Conservation (phyloP, 2,329 filamentous ascomycete genomes). For the Claviceps capensis region DNA sequence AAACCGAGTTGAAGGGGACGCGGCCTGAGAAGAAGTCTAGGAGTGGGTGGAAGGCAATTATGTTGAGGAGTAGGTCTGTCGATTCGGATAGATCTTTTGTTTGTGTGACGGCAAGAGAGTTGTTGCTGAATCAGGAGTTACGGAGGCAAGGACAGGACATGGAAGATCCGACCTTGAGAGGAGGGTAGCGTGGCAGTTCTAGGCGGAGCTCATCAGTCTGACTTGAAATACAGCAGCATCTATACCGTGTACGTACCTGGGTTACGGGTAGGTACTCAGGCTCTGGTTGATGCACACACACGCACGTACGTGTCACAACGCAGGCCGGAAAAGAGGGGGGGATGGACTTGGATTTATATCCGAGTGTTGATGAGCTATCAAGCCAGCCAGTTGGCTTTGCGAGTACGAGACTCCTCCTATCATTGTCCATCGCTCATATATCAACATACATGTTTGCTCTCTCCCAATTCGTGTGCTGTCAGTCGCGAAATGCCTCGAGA, state of each 20-base stretch:
- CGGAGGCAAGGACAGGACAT: background rate
- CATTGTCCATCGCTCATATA: background rate
- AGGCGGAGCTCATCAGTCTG: background rate
- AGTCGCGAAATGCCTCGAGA: background rate
- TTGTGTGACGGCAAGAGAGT: constrained; percentile 7
- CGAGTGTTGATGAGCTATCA: background rate
- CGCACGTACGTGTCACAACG: background rate
- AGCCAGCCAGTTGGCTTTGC: background rate
- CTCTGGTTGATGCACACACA: background rate
- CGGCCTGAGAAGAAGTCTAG: background rate
- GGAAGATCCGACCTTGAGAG: background rate
- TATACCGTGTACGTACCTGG: background rate
- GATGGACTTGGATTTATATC: background rate
- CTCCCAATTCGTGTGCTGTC: background rate
- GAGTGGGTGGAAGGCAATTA: background rate
- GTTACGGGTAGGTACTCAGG: background rate
- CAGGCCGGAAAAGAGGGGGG: background rate
- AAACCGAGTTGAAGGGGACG: background rate
- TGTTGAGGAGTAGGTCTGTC: constrained; percentile 3
- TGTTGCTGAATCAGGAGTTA: constrained; percentile 4
- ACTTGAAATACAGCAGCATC: background rate
- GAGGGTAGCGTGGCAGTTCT: background rate
- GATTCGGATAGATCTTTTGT: constrained; percentile 10
- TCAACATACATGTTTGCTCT: background rate
- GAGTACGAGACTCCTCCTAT: background rate